Conservation (phyloP, 139 green algal species). For the Chlorella vulgaris region DNA sequence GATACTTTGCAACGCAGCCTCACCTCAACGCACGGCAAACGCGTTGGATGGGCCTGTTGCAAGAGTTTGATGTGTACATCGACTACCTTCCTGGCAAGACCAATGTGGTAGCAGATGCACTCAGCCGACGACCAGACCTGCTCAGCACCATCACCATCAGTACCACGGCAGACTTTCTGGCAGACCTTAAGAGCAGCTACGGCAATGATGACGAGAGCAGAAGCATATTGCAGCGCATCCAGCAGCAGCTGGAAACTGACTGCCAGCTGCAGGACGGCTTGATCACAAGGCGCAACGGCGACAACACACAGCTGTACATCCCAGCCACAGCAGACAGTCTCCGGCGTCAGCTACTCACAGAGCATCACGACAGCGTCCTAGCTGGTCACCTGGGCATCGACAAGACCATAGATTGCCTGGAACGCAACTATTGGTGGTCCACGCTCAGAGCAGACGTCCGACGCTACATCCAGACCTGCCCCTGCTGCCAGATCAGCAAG, state of each 20-base stretch:
- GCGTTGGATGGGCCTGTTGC: constrained; percentile 36
- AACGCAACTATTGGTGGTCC: constrained; percentile 37
- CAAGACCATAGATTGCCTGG: constrained; percentile 16
- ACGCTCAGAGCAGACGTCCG: neutral
- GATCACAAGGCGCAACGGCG: no score
- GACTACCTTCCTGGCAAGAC: constrained; percentile 44
- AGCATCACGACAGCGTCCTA: constrained; percentile 19
- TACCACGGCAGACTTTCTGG: neutral
- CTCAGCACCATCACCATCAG: neutral
- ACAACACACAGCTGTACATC: constrained; percentile 7
- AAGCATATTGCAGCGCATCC: neutral
- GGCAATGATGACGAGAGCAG: neutral
- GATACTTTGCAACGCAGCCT: constrained; percentile 16
- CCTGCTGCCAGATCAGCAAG: constrained; percentile 49
- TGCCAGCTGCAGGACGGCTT: constrained; percentile 13
- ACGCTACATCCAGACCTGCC: constrained; percentile 30
- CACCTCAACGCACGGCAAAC: neutral
- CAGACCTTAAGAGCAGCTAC: neutral
- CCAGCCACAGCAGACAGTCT: neutral
- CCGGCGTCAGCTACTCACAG: neutral
- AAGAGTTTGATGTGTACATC: constrained; percentile 41
- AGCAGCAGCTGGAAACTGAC: neutral
- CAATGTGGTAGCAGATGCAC: constrained; percentile 52
- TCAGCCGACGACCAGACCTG: constrained; percentile 16
- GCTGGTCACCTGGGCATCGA: constrained; percentile 25